Base-by-base conservation (phyloP, 345 rosid species). In the Bruguiera sexangula region DNA sequence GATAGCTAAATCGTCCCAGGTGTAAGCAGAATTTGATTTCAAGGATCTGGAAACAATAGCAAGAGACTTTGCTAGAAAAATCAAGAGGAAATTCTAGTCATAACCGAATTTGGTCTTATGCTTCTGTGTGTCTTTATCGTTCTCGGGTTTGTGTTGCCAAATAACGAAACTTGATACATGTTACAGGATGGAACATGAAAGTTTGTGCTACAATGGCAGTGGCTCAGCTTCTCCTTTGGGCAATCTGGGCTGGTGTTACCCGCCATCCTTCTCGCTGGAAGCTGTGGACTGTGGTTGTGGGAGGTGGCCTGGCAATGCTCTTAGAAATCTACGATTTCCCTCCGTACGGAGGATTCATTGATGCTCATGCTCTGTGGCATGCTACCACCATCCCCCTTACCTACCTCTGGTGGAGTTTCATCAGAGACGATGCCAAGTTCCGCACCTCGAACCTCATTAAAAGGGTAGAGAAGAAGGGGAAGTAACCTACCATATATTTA, bases 381-480 rank as follows among this genome's bases (percentile, higher is more conserved):
- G 89, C 86, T 19, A 76, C 85, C 16, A 83, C 83, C 27, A 81
- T 94, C 68, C 96, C 95, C 22, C 90, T 94, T 21, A 83, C 91
- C 51, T 89, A 85, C 71, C 69, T 89, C 22, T 88, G 89, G 88
- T 94, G 98, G 98, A 91, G 98, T 79, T 91, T 91, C 77, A 80
- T 85, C 69, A 78, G 89, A 43, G 96, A 89, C 26, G 97, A 94
- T 57, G 95, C 95, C 0, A 87, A 84, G 75, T 84, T 86, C 65
- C 60, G 88, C 69, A 88, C 97, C 68, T 39, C 83, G 10, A 77
- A 80, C 70, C 80, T 76, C 67, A 73, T 85, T 39, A 93, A 87
- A 84, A 94, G 89, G 70, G 66, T 46, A 0, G 66, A 73, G 61
- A 66, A 73, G 52, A 43, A 43, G 50, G 50, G 50, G 50, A 43